A percentile compares a stretch with the other conserved stretches of the same genome.
These are phyloP conservation scores for Prunus salicina DNA, from an alignment of 306 rosid species.

Conservation along the genomic window DNA sequence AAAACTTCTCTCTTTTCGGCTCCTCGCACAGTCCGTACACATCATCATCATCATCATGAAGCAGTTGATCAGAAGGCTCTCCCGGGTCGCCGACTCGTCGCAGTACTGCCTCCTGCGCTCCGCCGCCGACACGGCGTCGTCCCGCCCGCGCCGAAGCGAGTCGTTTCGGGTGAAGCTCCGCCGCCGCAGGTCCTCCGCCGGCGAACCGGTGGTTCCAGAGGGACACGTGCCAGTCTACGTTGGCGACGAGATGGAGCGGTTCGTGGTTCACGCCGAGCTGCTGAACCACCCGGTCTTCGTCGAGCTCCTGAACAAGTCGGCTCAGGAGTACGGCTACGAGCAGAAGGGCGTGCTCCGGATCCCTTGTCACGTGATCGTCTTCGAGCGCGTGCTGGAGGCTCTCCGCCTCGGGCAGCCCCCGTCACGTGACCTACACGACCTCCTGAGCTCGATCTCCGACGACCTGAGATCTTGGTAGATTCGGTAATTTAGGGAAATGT, in stretches of 20 bases:
- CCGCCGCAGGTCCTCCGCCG: not conserved
- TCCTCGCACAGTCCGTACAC: not conserved
- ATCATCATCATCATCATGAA: conserved; percentile 40
- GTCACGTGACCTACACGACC: conserved; percentile 48
- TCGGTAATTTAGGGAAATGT: conserved; percentile 33
- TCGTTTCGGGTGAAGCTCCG: conserved; percentile 38
- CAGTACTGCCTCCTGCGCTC: conserved; percentile 70
- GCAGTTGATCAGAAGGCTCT: conserved; percentile 73
- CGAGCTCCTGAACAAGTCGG: conserved; percentile 75
- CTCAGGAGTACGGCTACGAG: conserved; percentile 90
- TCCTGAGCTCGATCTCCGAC: conserved; percentile 45
- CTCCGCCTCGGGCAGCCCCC: conserved; percentile 53
- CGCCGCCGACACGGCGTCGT: conserved; percentile 38
- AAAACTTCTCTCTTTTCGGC: not conserved
- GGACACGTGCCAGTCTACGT: conserved; percentile 92
- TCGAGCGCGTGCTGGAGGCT: conserved; percentile 83
- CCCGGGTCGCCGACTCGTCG: conserved; percentile 90
- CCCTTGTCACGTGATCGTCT: conserved; percentile 73
- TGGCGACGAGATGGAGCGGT: conserved; percentile 89
- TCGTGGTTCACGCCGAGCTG: conserved; percentile 72
- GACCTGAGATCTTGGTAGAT: conserved; percentile 18
- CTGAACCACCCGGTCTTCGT: conserved; percentile 83
- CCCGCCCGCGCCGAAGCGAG: conserved; percentile 22
- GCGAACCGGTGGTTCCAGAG: conserved; percentile 44
- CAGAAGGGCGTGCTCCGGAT: conserved; percentile 82